Percentiles rank a stretch among this genome's conserved stretches.
Conservation (phyloP, 2,329 filamentous ascomycete species). For the Aspergillus fumigatiaffinis region DNA sequence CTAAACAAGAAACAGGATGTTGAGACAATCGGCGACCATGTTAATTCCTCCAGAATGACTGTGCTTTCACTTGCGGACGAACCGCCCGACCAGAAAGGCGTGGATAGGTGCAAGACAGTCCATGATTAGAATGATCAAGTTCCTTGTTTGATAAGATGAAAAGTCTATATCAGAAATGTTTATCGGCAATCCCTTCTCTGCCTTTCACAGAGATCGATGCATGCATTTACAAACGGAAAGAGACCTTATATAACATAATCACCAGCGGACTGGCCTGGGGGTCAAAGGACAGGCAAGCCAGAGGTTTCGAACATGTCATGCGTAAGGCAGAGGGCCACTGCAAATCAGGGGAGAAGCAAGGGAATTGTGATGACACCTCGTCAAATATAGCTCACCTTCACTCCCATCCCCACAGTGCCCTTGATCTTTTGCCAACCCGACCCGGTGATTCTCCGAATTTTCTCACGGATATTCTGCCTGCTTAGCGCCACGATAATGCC, state of each 20-base stretch:
- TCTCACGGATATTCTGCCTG: slow-evolving; percentile 68
- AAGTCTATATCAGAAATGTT: not conserved
- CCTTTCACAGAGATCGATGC: not conserved
- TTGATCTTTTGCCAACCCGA: slow-evolving; percentile 76
- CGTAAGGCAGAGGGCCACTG: not conserved
- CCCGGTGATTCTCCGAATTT: slow-evolving; percentile 64
- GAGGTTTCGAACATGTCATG: not conserved
- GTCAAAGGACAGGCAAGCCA: slow-evolving; percentile 7
- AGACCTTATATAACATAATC: slow-evolving; percentile 5
- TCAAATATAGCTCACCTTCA: slow-evolving; percentile 94
- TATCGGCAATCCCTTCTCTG: not conserved
- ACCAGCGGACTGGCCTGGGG: not conserved
- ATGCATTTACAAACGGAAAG: slow-evolving; percentile 10
- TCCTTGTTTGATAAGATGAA: not conserved
- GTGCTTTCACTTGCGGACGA: slow-evolving; percentile 4
- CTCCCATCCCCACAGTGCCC: slow-evolving; percentile 88
- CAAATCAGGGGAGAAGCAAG: not conserved
- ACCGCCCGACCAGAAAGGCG: slow-evolving; percentile 2
- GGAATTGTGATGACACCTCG: slow-evolving; percentile 10
- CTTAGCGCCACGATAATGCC: slow-evolving; percentile 74
- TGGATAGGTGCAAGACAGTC: no score
- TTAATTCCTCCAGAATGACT: not conserved
- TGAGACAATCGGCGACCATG: slow-evolving; percentile 4
- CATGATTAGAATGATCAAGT: not conserved
- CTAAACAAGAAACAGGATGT: slow-evolving; percentile 15